Conservation (phyloP, 148 eudicot species). For the Cornus suecica region DNA sequence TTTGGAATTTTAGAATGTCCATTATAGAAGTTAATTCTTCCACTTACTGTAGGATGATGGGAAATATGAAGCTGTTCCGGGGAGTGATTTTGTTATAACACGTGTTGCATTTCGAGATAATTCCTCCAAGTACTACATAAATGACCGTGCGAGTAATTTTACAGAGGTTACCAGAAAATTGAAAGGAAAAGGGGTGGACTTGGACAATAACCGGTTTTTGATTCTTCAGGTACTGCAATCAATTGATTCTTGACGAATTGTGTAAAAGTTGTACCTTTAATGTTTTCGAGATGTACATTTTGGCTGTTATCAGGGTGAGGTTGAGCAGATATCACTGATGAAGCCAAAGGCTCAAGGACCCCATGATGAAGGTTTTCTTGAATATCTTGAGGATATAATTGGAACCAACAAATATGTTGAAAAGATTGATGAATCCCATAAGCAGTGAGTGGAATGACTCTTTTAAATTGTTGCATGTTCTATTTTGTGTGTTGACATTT, state of each 20-base stretch:
- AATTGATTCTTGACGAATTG: background rate
- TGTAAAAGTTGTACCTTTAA: background rate
- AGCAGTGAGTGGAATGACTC: slow-evolving; percentile 58
- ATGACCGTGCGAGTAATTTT: slow-evolving; percentile 67
- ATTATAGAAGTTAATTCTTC: background rate
- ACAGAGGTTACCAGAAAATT: slow-evolving; percentile 87
- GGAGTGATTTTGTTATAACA: slow-evolving; percentile 80
- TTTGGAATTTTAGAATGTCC: background rate
- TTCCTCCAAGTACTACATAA: slow-evolving; percentile 85
- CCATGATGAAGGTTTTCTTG: slow-evolving; percentile 90
- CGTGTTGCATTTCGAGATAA: slow-evolving; percentile 88
- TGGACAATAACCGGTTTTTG: slow-evolving; percentile 95
- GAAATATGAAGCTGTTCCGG: slow-evolving; percentile 79
- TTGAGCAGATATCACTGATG: slow-evolving; percentile 91
- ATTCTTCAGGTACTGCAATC: slow-evolving; percentile 74
- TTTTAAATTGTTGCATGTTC: background rate
- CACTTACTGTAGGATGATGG: slow-evolving; percentile 62
- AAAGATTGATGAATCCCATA: slow-evolving; percentile 79
- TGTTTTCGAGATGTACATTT: slow-evolving; percentile 3
- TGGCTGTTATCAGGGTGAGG: slow-evolving; percentile 66
- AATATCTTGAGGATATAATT: slow-evolving; percentile 85
- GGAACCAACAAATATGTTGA: slow-evolving; percentile 93
- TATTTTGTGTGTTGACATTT: background rate
- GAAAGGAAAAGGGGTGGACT: slow-evolving; percentile 94
- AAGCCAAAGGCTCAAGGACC: slow-evolving; percentile 95